Percentiles rank a stretch among this genome's conserved stretches.
phyloP scores from a whole-genome alignment of 192 early-diverging fungal genomes.

The Globomyces pollinis-pini region DNA sequence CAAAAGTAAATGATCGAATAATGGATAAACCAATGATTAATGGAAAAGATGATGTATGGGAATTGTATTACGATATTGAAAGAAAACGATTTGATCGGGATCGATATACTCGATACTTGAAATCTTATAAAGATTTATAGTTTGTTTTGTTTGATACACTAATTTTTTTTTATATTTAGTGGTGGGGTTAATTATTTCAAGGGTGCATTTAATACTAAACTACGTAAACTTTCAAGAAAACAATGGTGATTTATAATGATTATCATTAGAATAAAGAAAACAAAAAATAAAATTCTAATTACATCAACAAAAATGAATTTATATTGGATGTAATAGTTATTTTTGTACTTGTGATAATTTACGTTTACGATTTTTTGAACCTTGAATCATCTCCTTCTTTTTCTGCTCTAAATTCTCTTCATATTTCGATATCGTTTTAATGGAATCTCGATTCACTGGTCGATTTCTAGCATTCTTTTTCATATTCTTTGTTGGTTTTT shows the following conservation, averaged over 20 bases:
- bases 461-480: constrained; percentile 65
- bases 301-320: not conserved
- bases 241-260: too few relatives aligned
- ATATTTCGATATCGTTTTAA: constrained; percentile 71
- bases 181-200: too few relatives aligned
- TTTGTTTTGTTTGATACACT: not conserved
- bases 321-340: not conserved
- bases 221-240: too few relatives aligned
- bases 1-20: not conserved
- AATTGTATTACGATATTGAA: not conserved
- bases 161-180: too few relatives aligned
- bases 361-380: constrained; percentile 19
- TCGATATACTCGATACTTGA: too few relatives aligned
- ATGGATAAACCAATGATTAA: not conserved
- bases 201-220: too few relatives aligned
- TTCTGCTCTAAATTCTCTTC: constrained; percentile 62
- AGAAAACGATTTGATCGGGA: not conserved
- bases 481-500: constrained; percentile 60
- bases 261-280: too few relatives aligned
- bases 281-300: not conserved
- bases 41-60: not conserved
- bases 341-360: not conserved
- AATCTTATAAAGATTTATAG: too few relatives aligned
- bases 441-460: constrained; percentile 63
- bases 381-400: constrained; percentile 44